Base-by-base conservation (phyloP, 306 rosid genomes). In the Cucurbita argyrosperma region DNA sequence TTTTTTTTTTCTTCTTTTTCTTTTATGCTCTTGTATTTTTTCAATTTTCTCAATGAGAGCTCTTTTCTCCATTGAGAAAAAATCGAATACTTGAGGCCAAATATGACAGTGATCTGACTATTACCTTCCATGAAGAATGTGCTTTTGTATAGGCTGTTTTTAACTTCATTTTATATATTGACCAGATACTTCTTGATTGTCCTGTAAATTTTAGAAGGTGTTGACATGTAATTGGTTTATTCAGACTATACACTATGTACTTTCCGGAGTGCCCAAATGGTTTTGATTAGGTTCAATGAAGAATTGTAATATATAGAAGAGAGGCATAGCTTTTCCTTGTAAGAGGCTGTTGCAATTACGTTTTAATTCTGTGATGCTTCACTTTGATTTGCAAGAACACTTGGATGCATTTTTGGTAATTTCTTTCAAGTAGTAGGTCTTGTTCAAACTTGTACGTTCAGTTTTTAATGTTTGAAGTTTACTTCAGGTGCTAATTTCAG, bases 401-500 rank as follows among this genome's bases (percentile, higher is more conserved):
- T 10, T 66, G 38, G 52, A n/a, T 66, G 72, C 72, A 45, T 19
- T 63, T 10, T 10, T n/a, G 49, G 42, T 10, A 45, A 21, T 67
- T 30, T 30, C 35, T 30, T 30, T 30, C 4, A 30, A 30, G 35
- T 30, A 30, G 35, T 0, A 30, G 35, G 35, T 30, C 35, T 30
- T 46, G 68, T 19, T 39, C 10, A 53, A 4, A 9, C 12, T 49
- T 15, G 37, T 37, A 80, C n/a, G 67, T 23, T 81, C 23, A 65
- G 59, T 65, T 52, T 13, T 47, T 55, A 76, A 71, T 81, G 8
- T 51, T 40, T 21, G 70, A 81, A 61, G 15, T 76, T 73, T 55
- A 38, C 67, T 78, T 71, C 69, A 94, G 99, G 99, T 94, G 75
- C 88, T 95, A 60, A 76, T 95, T 50, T 85, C 99, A 0, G 97